phyloP scores from a whole-genome alignment of 176 grass and related monocot genomes.

The Dactylis glomerata region DNA sequence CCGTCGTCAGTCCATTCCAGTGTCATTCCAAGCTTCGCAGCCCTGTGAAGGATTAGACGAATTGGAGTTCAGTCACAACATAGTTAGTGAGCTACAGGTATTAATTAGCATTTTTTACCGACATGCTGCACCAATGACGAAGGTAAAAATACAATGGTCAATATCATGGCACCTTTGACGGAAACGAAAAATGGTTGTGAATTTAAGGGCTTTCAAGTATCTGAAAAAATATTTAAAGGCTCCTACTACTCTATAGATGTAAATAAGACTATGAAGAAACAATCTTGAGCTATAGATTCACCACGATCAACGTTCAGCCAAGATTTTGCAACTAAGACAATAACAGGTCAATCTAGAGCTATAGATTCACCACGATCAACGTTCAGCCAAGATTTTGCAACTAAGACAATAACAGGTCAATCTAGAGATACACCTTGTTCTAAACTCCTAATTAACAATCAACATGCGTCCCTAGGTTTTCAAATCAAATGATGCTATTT shows the following conservation, averaged over 20 bases:
- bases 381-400: background rate
- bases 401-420: background rate
- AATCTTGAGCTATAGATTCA: background rate
- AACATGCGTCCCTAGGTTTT: background rate
- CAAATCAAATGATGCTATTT: background rate
- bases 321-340: background rate
- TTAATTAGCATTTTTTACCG: background rate
- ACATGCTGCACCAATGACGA: background rate
- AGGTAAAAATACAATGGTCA: background rate
- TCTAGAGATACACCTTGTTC: background rate
- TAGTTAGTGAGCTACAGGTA: background rate
- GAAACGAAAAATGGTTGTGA: no score
- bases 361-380: background rate
- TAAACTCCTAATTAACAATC: background rate
- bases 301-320: background rate
- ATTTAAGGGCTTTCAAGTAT: background rate
- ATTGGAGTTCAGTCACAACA: background rate
- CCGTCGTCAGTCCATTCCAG: constrained; percentile 78
- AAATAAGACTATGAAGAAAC: background rate
- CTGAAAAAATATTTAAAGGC: background rate
- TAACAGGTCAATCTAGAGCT: background rate
- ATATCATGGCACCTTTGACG: background rate
- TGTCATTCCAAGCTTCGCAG: constrained; percentile 66
- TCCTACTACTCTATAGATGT: background rate
- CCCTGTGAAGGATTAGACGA: constrained; percentile 21